Evolutionary conservation across 163 green algal species (phyloP), one percentile per base, ranked within the genome.

Genomic region (Scenedesmus sp.): DNA sequence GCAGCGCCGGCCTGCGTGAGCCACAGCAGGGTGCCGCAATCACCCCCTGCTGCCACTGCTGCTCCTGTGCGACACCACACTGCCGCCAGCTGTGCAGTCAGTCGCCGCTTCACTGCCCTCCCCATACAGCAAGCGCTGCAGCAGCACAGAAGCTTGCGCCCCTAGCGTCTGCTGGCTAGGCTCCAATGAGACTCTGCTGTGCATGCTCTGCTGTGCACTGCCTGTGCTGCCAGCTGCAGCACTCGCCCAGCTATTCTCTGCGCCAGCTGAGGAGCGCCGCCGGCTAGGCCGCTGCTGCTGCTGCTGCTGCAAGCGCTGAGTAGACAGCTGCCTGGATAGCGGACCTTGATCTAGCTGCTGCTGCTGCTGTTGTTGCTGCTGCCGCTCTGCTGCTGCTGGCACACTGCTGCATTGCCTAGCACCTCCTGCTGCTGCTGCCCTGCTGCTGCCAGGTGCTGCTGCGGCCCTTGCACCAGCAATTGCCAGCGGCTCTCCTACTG

Each of bases 281-380:
- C 23, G 4, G 66, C 6, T 5, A 18, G 26, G 66, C 20, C 10
- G 18, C n/a, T n/a, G n/a, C 54, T 79, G 84, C 55, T 85, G 70
- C 87, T 85, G 87, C 66, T 70, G 52, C 2, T 90, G 86, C 67
- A 16, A 6, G 52, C 66, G 86, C 67, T 90, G 86, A 16, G 59
- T 59, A 60, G 84, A 13, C 34, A 23, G 66, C 86, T n/a, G 86
- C 18, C 16, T 46, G 12, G 62, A n/a, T 73, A 77, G 10, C n/a
- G 57, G 84, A 10, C 59, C 23, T 55, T 87, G 82, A 77, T 77
- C 59, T 13, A 26, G 56, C 82, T 52, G 54, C 8, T n/a, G 13
- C 79, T 86, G 23, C 79, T 59, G 57, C 84, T 77, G 84, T 59
- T 88, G 84, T 2, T 56, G 57, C 52, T 67, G 82, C 34, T 73